These are phyloP conservation scores for Zygosaccharomyces gambellarensis DNA, from an alignment of 805 yeast genomes.

Conservation along the genomic window DNA sequence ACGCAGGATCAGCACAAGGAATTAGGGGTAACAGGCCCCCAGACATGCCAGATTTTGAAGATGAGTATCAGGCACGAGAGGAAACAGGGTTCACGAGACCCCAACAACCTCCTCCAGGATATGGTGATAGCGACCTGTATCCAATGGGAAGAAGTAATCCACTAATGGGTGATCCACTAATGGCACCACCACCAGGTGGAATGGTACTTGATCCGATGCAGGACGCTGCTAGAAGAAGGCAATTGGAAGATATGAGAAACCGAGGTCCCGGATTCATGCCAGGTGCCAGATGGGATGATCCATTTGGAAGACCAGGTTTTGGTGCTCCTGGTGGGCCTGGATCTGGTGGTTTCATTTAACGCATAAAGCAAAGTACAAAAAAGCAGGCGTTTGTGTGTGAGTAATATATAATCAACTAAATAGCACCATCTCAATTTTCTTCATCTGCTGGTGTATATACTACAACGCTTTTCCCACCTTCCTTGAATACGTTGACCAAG, in stretches of 20 bases:
- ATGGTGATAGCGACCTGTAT: constrained; percentile 34
- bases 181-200: constrained; percentile 24
- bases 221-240: constrained; percentile 10
- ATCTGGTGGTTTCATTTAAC: constrained; percentile 9
- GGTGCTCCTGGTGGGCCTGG: constrained; percentile 10
- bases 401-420: neutral
- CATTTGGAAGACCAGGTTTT: constrained; percentile 25
- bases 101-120: constrained; percentile 12
- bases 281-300: constrained; percentile 34
- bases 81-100: neutral
- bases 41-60: constrained; percentile 36
- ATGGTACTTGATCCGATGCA: constrained; percentile 34
- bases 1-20: neutral
- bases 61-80: constrained; percentile 30
- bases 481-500: constrained; percentile 24
- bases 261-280: constrained; percentile 32
- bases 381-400: neutral
- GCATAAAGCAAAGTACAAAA: constrained; percentile 1
- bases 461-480: constrained; percentile 26
- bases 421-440: neutral
- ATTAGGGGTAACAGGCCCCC: constrained; percentile 17
- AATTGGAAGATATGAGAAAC: constrained; percentile 10
- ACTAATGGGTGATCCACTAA: constrained; percentile 18
- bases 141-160: constrained; percentile 33
- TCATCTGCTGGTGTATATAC: constrained; percentile 19